These are phyloP conservation scores for Wickerhamiella cacticola DNA, from an alignment of 805 yeast genomes.

Conservation along the genomic window DNA sequence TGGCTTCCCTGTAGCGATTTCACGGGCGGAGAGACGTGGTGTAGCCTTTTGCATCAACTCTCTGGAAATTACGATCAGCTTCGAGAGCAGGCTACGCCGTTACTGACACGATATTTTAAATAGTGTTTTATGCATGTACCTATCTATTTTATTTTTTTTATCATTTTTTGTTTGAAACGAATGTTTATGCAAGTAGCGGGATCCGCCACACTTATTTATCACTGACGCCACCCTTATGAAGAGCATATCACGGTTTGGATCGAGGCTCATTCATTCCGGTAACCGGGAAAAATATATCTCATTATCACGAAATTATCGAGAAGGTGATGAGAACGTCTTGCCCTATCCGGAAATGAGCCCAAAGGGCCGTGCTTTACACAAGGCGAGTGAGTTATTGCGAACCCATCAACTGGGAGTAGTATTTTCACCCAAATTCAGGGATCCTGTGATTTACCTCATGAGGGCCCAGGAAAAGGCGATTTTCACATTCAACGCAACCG, in stretches of 20 bases:
- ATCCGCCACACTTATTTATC: no score
- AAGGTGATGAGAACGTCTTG: not conserved
- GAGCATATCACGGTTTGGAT: not conserved
- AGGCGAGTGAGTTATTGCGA: not conserved
- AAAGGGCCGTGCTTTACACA: constrained; percentile 2
- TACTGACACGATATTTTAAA: not conserved
- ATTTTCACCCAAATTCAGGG: not conserved
- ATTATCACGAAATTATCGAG: not conserved
- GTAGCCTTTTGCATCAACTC: not conserved
- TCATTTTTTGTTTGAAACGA: not conserved
- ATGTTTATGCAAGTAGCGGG: no score
- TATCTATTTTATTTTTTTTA: not conserved
- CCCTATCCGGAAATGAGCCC: constrained; percentile 3
- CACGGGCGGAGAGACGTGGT: constrained; percentile 8
- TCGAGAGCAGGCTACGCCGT: not conserved
- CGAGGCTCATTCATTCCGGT: not conserved
- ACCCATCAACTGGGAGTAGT: not conserved
- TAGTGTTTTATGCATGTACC: not conserved
- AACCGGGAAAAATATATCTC: not conserved
- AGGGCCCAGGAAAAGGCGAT: not conserved
- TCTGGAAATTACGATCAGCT: constrained; percentile 4
- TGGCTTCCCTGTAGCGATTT: constrained; percentile 4
- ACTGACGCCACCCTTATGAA: not conserved
- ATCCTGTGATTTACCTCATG: not conserved
- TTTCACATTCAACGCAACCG: not conserved